Evolutionary conservation across 176 grass and related monocot species (phyloP), one percentile per base, ranked within the genome.

Genomic region (Carex littledalei): DNA sequence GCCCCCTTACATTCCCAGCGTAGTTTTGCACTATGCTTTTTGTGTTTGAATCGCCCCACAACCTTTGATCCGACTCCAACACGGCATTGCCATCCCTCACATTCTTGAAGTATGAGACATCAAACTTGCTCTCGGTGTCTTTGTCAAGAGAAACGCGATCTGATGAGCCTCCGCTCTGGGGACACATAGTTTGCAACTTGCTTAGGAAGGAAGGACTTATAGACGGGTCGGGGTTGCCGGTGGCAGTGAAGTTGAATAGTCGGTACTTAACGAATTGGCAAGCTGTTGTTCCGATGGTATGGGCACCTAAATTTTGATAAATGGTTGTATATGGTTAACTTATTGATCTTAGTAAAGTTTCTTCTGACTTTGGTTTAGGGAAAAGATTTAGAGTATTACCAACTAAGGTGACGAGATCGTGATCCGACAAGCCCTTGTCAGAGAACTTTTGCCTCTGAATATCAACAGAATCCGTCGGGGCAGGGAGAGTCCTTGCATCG

Each of bases 41-140:
- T 34, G 94, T 94, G 1, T 68, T 76, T 18, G 76, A 87, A 81
- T 94, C 94, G 32, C 81, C 62, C 92, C 95, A 94, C 56, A 97
- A 71, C 86, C 94, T 68, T 89, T 97, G 91, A 86, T 97, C 92
- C 18, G 92, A 97, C 92, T 97, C 91, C 71, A 97, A 81, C 35
- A 89, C 91, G 0, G 60, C 92, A 69, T 47, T 82, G 7, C 92
- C 90, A 71, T 93, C 90, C 47, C 91, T 86, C 11, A 94, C 82
- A 85, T 97, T 94, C 81, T 91, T 90, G 87, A 97, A 94, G 89
- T 85, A 97, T 52, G 69, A 79, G 2, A 69, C 90, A 64, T 97
- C 92, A 84, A 97, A 94, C 16, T 37, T 70, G 5, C 15, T 82
- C 1, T 63, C 59, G 15, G 67, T 88, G 63, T 84, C 91, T 57